Evolutionary conservation across 768 basidiomycete species (phyloP), one percentile per base, ranked within the genome.

Genomic region (Lactarius indigo): DNA sequence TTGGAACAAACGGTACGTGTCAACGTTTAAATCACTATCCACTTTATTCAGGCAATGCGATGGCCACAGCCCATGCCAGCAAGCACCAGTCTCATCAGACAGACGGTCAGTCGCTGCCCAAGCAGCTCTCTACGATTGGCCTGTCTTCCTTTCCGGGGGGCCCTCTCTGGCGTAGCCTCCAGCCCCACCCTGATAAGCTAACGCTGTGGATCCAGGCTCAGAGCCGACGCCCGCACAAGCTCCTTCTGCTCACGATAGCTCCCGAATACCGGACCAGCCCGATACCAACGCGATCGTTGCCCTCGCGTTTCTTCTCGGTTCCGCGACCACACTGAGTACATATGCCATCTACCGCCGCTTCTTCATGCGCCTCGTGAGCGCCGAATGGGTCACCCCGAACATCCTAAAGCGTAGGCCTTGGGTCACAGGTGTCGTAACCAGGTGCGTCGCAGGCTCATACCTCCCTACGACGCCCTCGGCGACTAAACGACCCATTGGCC

Each of bases 391-490:
- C 39, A 89, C 89, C 0, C 87, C 88, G 0, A 78, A 84, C 59
- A 75, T 86, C 50, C 76, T 94, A 54, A 75, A 76, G 31, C 79
- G 81, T 67, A 83, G 80, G 59, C 81, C 85, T 35, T 91, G 89
- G 87, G 78, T 96, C 41, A 88, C 84, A 66, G 96, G 95, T 3
- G 77, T 86, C 5, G 94, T 95, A 33, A 94, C 93, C 3, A 87
- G 83, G 93, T 91, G 72, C 70, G 82, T 39, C 37, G 37, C 9
- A 9, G 5, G 20, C 13, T n/a, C 30, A 18, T 30, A 17, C 8
- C 20, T 35, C 12, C 35, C 35, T 12, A 35, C 35, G 7, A 17
- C 41, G 23, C 8, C 54, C 56, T 9, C 35, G 39, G 20, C 56
- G 23, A 13, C 35, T 57, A 26, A 28, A 20, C 8, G 42, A n/a